Conservation (phyloP, 2,329 filamentous ascomycete species). For the Penicillium glabrum region DNA sequence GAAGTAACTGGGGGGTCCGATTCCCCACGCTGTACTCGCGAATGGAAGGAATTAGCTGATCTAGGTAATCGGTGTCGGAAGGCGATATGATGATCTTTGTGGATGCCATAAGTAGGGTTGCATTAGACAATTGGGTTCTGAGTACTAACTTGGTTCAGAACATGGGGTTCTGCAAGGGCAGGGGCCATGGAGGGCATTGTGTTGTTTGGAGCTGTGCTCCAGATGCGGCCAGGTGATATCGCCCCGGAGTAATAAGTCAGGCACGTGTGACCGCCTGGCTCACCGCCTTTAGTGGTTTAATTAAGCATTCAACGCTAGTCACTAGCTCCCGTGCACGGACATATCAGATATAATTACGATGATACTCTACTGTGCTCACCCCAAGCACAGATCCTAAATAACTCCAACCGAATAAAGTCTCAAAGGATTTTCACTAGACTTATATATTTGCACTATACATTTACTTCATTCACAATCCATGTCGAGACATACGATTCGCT, state of each 20-base stretch:
- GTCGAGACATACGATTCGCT: no score
- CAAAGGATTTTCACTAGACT: no score
- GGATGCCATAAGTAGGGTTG: slow-evolving; percentile 7
- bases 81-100: slow-evolving; percentile 84
- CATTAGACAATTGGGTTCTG: not conserved
- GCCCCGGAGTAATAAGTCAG: not conserved
- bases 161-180: slow-evolving; percentile 18
- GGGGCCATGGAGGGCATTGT: slow-evolving; percentile 20
- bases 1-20: slow-evolving; percentile 70
- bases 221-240: not conserved
- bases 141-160: slow-evolving; percentile 22
- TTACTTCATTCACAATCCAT: no score
- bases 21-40: slow-evolving; percentile 82
- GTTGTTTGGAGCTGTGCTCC: not conserved
- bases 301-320: not conserved
- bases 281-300: not conserved
- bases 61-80: slow-evolving; percentile 89
- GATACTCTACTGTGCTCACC: no score
- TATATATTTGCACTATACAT: no score
- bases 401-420: no score
- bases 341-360: no score
- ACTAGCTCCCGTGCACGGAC: not conserved
- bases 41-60: slow-evolving; percentile 90
- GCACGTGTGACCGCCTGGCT: not conserved
- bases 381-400: no score